Base-by-base conservation (phyloP, 495 filamentous ascomycete species). In the Neurospora intermedia region DNA sequence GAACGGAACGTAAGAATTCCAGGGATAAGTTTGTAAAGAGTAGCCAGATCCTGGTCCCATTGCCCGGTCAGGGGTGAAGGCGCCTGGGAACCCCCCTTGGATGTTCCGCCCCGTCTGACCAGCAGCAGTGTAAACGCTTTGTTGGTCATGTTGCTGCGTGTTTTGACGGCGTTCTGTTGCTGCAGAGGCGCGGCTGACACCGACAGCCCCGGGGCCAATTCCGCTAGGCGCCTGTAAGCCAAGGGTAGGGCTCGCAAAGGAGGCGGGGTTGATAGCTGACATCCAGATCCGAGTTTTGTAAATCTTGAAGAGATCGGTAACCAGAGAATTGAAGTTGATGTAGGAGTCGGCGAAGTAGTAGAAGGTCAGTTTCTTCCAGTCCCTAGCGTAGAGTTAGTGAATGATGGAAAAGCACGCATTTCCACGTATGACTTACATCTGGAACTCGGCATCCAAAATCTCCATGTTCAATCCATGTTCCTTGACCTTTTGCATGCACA, bases 231-330 rank as follows among this genome's bases (percentile, higher is more conserved):
- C 87, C 77, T 91, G 90, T 42, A 95, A 82, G 40, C 92, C 90
- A 69, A 91, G 84, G 38, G 88, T 85, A 5, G 93, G 92, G 70
- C 93, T 94, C n/a, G 94, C 93, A 80, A 98, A 98, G 2, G 95
- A 97, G 8, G 96, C 96, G 4, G 96, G 96, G 78, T 99, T 99
- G 83, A 99, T 96, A 9, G 96, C 95, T 6, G 94, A 97, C 94
- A 99, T 97, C 96, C 96, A 99, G 79, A 99, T 98, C 71, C 96
- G 89, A 23, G 94, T 97, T 84, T 99, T 99, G 85, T 97, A 99
- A 73, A 97, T 94, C 79, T 98, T 98, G 87, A 98, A 99, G 31
- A 99, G 87, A 81, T 98, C 96, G 0, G 94, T 97, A 73, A 99
- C 95, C 20, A 99, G 88, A 0, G 93, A 92, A 81, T 98, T 99